Percentiles rank a stretch among this genome's conserved stretches.
Conservation (phyloP, 805 yeast species). For the Wickerhamomyces bisporus region DNA sequence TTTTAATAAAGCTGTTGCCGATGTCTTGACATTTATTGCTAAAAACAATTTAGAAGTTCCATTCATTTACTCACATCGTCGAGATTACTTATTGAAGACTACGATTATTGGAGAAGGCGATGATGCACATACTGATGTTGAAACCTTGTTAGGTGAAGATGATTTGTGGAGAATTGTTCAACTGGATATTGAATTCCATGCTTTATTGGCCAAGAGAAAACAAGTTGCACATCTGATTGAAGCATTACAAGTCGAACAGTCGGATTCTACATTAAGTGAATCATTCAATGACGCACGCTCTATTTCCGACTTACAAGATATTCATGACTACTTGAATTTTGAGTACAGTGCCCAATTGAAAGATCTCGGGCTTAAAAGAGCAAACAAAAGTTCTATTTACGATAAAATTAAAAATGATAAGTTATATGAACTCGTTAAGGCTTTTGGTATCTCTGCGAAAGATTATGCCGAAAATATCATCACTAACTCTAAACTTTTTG, state of each 20-base stretch:
- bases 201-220: conserved; percentile 68
- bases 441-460: conserved; percentile 73
- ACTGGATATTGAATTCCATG: conserved; percentile 84
- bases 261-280: conserved; percentile 52
- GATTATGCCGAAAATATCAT: conserved; percentile 79
- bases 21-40: conserved; percentile 64
- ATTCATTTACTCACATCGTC: conserved; percentile 90
- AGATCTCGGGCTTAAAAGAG: conserved; percentile 26
- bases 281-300: conserved; percentile 51
- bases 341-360: conserved; percentile 43
- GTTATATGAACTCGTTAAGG: conserved; percentile 58
- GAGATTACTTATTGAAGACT: conserved; percentile 73
- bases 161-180: conserved; percentile 90
- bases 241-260: conserved; percentile 39
- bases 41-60: conserved; percentile 88
- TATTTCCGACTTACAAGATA: conserved; percentile 80
- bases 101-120: conserved; percentile 41
- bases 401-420: conserved; percentile 65
- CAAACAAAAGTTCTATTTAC: conserved; percentile 46
- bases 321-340: conserved; percentile 78
- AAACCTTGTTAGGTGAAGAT: conserved; percentile 62
- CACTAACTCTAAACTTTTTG: conserved; percentile 61
- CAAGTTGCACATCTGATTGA: conserved; percentile 53
- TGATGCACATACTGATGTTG: conserved; percentile 32
- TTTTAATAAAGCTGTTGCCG: conserved; percentile 65